phyloP scores from a whole-genome alignment of 2,329 filamentous ascomycete genomes.

The Colletotrichum paranaense region DNA sequence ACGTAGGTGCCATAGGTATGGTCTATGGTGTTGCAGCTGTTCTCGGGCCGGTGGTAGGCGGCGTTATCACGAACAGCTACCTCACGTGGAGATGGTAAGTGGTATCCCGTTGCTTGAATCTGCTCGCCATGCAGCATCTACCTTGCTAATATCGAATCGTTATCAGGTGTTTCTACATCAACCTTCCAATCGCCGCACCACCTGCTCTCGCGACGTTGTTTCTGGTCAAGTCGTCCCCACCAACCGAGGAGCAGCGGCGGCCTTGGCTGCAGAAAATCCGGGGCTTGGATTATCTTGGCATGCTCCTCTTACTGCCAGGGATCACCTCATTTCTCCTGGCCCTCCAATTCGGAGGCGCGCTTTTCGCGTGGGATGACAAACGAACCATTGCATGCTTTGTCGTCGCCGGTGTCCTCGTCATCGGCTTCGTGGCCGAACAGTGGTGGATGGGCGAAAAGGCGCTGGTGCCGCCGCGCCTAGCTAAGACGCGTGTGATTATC shows the following conservation, averaged over 20 bases:
- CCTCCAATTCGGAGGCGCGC: constrained; percentile 54
- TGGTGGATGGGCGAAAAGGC: constrained; percentile 46
- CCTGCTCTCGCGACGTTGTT: constrained; percentile 42
- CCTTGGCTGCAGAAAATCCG: constrained; percentile 34
- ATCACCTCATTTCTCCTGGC: constrained; percentile 55
- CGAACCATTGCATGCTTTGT: constrained; percentile 44
- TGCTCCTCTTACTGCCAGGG: constrained; percentile 36
- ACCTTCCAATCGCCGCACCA: constrained; percentile 43
- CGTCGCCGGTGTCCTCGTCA: constrained; percentile 43
- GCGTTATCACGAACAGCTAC: constrained; percentile 36
- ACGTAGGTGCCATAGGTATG: constrained; percentile 24
- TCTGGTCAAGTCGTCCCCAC: constrained; percentile 28
- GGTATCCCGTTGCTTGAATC: neutral
- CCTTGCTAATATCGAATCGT: neutral
- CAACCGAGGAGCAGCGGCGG: constrained; percentile 25
- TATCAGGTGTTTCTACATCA: constrained; percentile 42
- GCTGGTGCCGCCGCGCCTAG: constrained; percentile 49
- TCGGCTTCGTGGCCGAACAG: constrained; percentile 46
- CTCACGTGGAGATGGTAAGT: constrained; percentile 27
- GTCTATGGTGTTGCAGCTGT: constrained; percentile 26
- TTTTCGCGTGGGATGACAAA: constrained; percentile 44
- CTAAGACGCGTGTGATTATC: constrained; percentile 45
- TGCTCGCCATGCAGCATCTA: too few species aligned
- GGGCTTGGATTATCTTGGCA: constrained; percentile 39
- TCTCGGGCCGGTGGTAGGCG: constrained; percentile 16